Evolutionary conservation across 371 early-diverging fungal species (phyloP).

Genomic region (Circinella minor): DNA sequence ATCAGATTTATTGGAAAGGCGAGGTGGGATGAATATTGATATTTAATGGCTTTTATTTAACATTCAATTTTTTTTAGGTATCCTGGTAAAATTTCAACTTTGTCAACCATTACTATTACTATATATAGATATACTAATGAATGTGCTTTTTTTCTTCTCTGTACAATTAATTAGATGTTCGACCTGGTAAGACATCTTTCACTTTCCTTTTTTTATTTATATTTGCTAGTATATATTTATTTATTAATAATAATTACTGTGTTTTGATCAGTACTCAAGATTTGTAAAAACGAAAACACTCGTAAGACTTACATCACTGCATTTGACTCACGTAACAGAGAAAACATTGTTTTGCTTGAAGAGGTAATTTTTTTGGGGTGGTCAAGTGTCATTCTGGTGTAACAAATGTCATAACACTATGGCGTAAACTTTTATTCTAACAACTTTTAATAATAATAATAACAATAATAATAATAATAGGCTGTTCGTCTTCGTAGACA

Average conservation of each 20-base stretch:
- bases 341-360: conserved; percentile 62
- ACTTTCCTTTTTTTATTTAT: background rate
- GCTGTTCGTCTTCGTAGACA: conserved; percentile 61
- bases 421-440: background rate
- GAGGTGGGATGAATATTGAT: no score
- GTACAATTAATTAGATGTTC: conserved; percentile 32
- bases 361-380: conserved; percentile 31
- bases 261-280: conserved; percentile 45
- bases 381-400: background rate
- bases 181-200: conserved; percentile 40
- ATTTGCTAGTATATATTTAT: background rate
- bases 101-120: background rate
- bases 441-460: no score
- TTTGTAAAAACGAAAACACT: conserved; percentile 66
- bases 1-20: no score
- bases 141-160: background rate
- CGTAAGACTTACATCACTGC: conserved; percentile 56
- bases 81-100: conserved; percentile 33
- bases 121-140: background rate
- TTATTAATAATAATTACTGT: background rate
- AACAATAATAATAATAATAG: conserved; percentile 20
- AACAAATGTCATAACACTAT: conserved; percentile 8
- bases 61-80: conserved; percentile 25
- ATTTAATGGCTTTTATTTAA: background rate
- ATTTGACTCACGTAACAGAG: conserved; percentile 63